phyloP scores from a whole-genome alignment of 257 asterid genomes.

The Haberlea rhodopensis region DNA sequence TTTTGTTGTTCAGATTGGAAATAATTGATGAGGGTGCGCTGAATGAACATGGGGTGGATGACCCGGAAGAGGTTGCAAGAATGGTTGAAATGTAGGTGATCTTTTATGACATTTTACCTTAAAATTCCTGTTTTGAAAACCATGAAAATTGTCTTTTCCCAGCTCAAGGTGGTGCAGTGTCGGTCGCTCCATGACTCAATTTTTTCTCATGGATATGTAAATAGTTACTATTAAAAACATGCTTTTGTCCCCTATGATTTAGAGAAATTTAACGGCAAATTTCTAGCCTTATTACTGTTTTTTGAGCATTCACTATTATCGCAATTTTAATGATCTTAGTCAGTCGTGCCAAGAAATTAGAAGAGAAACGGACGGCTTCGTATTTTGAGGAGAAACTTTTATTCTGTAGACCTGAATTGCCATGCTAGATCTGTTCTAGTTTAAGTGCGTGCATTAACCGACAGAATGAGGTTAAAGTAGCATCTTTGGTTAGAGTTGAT shows the following conservation, averaged over 20 bases:
- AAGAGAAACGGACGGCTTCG: no score
- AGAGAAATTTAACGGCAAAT: no score
- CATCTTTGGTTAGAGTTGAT: conserved; percentile 31
- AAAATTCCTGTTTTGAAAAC: background rate
- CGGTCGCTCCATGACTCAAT: no score
- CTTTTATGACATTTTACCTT: background rate
- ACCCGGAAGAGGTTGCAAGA: conserved; percentile 84
- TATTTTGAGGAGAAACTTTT: no score
- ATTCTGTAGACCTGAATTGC: no score
- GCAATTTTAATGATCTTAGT: background rate
- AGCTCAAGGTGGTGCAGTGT: no score
- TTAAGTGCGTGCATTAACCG: conserved; percentile 32
- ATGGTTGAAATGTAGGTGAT: conserved; percentile 71
- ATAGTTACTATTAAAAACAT: no score
- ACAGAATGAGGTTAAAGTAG: conserved; percentile 29
- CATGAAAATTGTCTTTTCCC: conserved; percentile 1
- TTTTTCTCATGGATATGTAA: no score
- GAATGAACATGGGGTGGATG: conserved; percentile 71
- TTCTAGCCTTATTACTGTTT: no score
- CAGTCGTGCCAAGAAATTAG: no score
- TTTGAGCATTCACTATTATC: conserved; percentile 20
- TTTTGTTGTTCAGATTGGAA: conserved; percentile 43
- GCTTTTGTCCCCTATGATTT: no score
- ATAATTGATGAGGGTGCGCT: conserved; percentile 41
- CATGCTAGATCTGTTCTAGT: background rate